Conservation (phyloP, 805 yeast genomes). For the Kregervanrija fluxuum region DNA sequence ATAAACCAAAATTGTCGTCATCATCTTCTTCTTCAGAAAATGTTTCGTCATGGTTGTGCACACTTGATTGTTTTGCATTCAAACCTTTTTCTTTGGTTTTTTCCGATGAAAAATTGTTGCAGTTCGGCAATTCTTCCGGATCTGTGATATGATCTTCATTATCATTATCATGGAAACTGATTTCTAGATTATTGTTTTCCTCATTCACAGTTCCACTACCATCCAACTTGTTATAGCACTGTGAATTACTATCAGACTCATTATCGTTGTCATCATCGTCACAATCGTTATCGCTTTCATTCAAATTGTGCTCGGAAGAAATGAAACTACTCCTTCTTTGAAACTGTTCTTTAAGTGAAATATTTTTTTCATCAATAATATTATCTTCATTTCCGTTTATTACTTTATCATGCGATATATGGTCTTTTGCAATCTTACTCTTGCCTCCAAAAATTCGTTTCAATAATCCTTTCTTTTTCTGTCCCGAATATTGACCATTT, state of each 20-base stretch:
- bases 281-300: slow-evolving; percentile 1
- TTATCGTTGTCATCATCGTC: slow-evolving; percentile 2
- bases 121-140: no score
- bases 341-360: slow-evolving; percentile 5
- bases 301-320: neutral
- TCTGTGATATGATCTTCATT: neutral
- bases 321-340: slow-evolving; percentile 3
- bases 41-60: no score
- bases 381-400: neutral
- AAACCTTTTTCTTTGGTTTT: no score
- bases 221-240: neutral
- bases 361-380: neutral
- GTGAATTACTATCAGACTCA: neutral
- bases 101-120: no score
- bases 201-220: neutral
- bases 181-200: neutral
- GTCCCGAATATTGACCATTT: slow-evolving; percentile 3
- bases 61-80: no score
- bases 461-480: slow-evolving; percentile 16
- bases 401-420: slow-evolving; percentile 17
- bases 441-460: slow-evolving; percentile 21
- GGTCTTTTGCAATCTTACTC: slow-evolving; percentile 24
- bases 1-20: no score
- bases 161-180: neutral
- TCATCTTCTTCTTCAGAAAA: no score